A percentile compares a stretch with the other conserved stretches of the same genome.
Conservation (phyloP, 139 green algal genomes). For the Nannochloris sp. region DNA sequence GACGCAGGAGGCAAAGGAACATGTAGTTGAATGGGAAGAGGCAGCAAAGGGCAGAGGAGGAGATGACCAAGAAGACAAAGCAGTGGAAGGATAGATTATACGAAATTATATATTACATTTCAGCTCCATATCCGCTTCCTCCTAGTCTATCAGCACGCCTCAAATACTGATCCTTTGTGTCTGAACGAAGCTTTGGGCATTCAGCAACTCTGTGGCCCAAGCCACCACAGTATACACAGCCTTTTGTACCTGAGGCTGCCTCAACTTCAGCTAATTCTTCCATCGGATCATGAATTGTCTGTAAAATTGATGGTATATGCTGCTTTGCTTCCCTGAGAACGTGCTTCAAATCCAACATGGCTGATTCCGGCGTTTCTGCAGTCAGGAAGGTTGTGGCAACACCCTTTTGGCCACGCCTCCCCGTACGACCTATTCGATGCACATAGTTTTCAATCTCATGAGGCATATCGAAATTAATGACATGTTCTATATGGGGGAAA, state of each 20-base stretch:
- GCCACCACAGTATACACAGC: constrained; percentile 93
- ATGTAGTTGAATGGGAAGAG: constrained; percentile 49
- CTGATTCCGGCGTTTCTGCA: constrained; percentile 81
- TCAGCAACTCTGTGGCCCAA: constrained; percentile 92
- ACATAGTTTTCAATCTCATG: constrained; percentile 99
- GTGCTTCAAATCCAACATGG: constrained; percentile 97
- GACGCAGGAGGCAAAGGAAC: constrained; percentile 24
- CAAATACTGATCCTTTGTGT: constrained; percentile 30
- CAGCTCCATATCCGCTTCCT: constrained; percentile 66
- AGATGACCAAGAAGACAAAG: constrained; percentile 16
- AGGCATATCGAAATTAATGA: constrained; percentile 99
- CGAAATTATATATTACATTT: constrained; percentile 51
- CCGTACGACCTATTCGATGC: constrained; percentile 80
- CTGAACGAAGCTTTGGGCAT: constrained; percentile 84
- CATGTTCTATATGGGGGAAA: constrained; percentile 91
- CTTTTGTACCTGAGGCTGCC: constrained; percentile 61
- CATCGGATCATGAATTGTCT: constrained; percentile 17
- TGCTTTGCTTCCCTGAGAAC: constrained; percentile 94
- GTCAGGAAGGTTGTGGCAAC: constrained; percentile 98
- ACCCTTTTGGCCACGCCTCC: constrained; percentile 91
- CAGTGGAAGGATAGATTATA: neutral
- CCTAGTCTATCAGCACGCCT: constrained; percentile 3
- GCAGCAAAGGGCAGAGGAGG: constrained; percentile 8
- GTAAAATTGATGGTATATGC: constrained; percentile 84
- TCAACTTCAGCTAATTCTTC: constrained; percentile 42